Evolutionary conservation across 1,284 basidiomycete genomes (phyloP).

Genomic region (Cryptococcus hybrid): DNA sequence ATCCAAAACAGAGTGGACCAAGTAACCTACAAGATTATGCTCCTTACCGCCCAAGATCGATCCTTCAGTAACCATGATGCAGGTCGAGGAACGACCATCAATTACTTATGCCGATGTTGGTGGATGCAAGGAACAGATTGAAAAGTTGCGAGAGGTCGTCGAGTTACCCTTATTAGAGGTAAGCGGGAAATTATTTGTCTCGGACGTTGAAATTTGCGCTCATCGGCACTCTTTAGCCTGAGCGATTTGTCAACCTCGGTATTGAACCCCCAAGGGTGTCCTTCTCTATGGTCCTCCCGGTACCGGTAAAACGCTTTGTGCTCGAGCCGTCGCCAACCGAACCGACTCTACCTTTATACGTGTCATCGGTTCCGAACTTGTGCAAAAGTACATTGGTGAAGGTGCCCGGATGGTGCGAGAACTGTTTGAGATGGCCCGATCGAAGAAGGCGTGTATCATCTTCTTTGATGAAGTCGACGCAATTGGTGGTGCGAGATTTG

Average conservation of each 20-base stretch:
- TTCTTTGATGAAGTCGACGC: conserved; percentile 95
- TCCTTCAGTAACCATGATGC: conserved; percentile 99
- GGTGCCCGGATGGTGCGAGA: conserved; percentile 99
- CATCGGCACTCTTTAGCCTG: conserved; percentile 63
- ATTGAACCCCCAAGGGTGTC: conserved; percentile 99
- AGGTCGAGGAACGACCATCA: conserved; percentile 98
- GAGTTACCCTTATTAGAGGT: conserved; percentile 95
- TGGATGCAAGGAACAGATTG: conserved; percentile 99
- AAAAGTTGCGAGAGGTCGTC: conserved; percentile 97
- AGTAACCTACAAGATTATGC: conserved; percentile 98
- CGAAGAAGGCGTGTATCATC: conserved; percentile 99
- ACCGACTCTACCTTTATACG: conserved; percentile 99
- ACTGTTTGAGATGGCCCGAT: conserved; percentile 97
- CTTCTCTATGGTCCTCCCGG: conserved; percentile 93
- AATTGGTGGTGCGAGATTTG: conserved; percentile 97
- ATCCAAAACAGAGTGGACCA: conserved; percentile 39
- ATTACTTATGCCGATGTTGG: conserved; percentile 98
- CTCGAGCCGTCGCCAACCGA: conserved; percentile 96
- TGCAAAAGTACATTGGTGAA: conserved; percentile 99
- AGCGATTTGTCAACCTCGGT: conserved; percentile 95
- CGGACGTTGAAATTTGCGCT: neutral
- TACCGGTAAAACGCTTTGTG: conserved; percentile 98
- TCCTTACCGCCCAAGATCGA: conserved; percentile 99
- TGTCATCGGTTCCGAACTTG: conserved; percentile 91
- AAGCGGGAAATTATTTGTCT: conserved; percentile 38